phyloP scores from a whole-genome alignment of 139 green algal species.

The Micractinium conductrix region DNA sequence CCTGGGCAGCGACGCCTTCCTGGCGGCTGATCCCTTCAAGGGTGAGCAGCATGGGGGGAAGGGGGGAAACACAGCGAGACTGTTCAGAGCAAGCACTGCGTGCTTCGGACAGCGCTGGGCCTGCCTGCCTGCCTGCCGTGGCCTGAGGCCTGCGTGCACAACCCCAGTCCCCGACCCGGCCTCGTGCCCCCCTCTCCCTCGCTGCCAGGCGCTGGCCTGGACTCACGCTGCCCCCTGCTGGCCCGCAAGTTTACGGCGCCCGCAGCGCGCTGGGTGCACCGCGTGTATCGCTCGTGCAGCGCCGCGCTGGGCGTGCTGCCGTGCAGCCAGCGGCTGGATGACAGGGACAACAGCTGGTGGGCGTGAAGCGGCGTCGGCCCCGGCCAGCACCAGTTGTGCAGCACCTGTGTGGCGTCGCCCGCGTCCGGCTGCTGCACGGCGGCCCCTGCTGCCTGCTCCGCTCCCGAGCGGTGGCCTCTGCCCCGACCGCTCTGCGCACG shows the following conservation, averaged over 20 bases:
- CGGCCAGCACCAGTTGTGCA: too few relatives aligned
- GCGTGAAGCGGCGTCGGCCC: neutral
- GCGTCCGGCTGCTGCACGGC: too few relatives aligned
- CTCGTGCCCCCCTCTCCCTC: neutral
- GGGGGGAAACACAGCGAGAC: too few relatives aligned
- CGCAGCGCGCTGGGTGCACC: slow-evolving; percentile 17
- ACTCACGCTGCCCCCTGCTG: slow-evolving; percentile 18
- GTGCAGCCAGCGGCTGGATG: slow-evolving; percentile 4
- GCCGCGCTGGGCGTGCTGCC: slow-evolving; percentile 13
- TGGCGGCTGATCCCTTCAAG: neutral
- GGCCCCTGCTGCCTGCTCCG: too few relatives aligned
- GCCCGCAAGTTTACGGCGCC: slow-evolving; percentile 14
- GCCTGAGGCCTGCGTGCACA: neutral
- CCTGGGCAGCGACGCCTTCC: neutral
- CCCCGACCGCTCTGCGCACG: too few relatives aligned
- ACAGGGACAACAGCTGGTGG: slow-evolving; percentile 11
- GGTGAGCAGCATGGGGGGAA: neutral
- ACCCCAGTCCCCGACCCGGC: neutral
- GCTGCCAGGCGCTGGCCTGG: neutral
- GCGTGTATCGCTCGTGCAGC: slow-evolving; percentile 8
- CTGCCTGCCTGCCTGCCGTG: too few relatives aligned
- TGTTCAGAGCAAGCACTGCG: too few relatives aligned
- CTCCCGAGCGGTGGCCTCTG: too few relatives aligned
- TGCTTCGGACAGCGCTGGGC: too few relatives aligned
- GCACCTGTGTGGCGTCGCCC: too few relatives aligned